These are phyloP conservation scores for Takashimella koratensis DNA, from an alignment of 1,284 basidiomycete genomes.

Conservation along the genomic window DNA sequence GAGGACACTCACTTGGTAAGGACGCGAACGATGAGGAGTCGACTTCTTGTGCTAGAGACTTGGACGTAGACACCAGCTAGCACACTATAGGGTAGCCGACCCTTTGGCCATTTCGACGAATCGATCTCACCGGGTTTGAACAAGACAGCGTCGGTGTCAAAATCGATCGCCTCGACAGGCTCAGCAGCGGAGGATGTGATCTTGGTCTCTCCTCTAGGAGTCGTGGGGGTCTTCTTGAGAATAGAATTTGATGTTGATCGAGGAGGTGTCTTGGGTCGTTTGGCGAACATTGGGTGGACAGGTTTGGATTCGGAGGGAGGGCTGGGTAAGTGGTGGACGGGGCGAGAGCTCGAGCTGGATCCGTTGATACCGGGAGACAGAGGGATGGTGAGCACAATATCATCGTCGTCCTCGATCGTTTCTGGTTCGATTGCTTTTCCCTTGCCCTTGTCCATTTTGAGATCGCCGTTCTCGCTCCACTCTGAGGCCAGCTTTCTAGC, in stretches of 20 bases:
- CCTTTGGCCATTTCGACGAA: constrained; percentile 46
- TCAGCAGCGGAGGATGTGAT: constrained; percentile 25
- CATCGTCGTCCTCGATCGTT: constrained; percentile 13
- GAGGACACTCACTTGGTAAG: constrained; percentile 63
- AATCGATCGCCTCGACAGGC: constrained; percentile 41
- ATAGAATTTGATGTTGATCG: constrained; percentile 15
- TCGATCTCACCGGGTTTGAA: constrained; percentile 50
- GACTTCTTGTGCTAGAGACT: constrained; percentile 71
- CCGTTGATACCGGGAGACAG: constrained; percentile 23
- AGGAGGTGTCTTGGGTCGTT: constrained; percentile 2
- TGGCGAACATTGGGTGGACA: constrained; percentile 22
- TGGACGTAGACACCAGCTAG: constrained; percentile 70
- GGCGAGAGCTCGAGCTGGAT: constrained; percentile 21
- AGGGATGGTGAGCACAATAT: constrained; percentile 9
- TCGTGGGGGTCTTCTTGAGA: not conserved
- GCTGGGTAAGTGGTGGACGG: constrained; percentile 8
- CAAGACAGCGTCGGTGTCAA: constrained; percentile 48
- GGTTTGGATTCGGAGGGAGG: constrained; percentile 5
- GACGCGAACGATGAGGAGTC: constrained; percentile 73
- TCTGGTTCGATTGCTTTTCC: too few relatives aligned
- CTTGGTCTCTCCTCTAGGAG: constrained; percentile 5
- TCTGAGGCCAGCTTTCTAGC: constrained; percentile 28
- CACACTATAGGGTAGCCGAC: constrained; percentile 69
- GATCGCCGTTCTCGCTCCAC: constrained; percentile 15
- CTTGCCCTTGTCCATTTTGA: constrained; percentile 3